phyloP scores from a whole-genome alignment of 2,329 filamentous ascomycete species.

The Coniochaeta sp. region DNA sequence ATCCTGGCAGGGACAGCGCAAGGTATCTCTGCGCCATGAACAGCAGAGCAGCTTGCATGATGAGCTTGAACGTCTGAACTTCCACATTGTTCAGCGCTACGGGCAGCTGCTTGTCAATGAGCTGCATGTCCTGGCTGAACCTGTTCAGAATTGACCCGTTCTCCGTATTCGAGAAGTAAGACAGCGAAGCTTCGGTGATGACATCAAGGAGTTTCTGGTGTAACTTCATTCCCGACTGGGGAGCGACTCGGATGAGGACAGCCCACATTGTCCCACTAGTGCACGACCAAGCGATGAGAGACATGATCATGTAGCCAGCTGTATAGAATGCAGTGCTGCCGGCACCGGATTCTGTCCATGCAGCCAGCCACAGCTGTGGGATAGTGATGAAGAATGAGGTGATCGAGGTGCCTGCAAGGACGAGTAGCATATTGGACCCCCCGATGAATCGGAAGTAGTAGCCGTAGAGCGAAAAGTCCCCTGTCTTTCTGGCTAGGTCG shows the following conservation, averaged over 20 bases:
- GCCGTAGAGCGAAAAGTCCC: conserved; percentile 27
- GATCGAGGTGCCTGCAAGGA: conserved; percentile 14
- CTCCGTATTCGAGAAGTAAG: conserved; percentile 30
- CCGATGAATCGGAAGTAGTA: conserved; percentile 24
- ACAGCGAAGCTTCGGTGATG: conserved; percentile 26
- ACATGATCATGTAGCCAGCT: conserved; percentile 24
- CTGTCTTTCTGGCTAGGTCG: conserved; percentile 19
- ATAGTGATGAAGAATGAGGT: conserved; percentile 27
- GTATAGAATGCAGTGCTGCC: conserved; percentile 21
- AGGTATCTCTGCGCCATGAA: conserved; percentile 36
- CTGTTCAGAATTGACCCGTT: conserved; percentile 32
- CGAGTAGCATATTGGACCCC: conserved; percentile 15
- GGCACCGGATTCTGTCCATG: conserved; percentile 25
- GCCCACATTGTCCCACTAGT: conserved; percentile 28
- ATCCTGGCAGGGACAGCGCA: conserved; percentile 35
- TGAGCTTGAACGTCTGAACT: conserved; percentile 29
- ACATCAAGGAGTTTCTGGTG: conserved; percentile 23
- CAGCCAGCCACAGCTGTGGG: conserved; percentile 29
- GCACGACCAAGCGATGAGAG: conserved; percentile 25
- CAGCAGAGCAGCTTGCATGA: conserved; percentile 36
- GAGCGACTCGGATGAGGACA: conserved; percentile 23
- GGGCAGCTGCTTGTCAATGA: conserved; percentile 33
- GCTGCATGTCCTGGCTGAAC: conserved; percentile 36
- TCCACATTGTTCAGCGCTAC: conserved; percentile 23
- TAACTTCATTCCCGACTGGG: conserved; percentile 23